Evolutionary conservation across 768 basidiomycete genomes (phyloP), one percentile per base, ranked within the genome.

Genomic region (Leccinum olivaceopallidum): DNA sequence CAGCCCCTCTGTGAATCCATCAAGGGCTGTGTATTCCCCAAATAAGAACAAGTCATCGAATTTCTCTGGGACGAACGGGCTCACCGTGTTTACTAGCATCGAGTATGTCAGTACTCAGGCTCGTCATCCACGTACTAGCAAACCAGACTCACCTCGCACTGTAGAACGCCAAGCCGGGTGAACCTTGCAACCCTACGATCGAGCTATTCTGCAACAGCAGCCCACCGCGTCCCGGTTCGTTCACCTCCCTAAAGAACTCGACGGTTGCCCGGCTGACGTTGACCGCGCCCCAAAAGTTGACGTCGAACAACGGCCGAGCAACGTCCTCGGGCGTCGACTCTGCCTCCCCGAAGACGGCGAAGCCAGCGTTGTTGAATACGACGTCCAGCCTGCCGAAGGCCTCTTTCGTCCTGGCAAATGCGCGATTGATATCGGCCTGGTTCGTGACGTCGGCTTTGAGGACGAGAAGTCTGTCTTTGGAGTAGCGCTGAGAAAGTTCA

Each of bases 171-270:
- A 32, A 10, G 7, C 30, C 26, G n/a, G 51, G 9, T 32, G 3
- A 4, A 26, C 30, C 12, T 5, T 20, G 9, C 28, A 30, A 16
- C 3, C 51, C 51, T 1, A 18, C 8, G 4, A 32, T 52, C 18
- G 51, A 32, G 30, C 51, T 52, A 20, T 52, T 52, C 22, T 52
- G 51, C 51, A 32, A 32, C 22, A 52, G 8, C 18, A 52, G 5
- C 6, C 30, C 79, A 1, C 76, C 77, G 10, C 58, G 57, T 6
- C 64, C 62, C 2, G 76, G 76, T 47, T 64, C 70, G 58, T 78
- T 78, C 24, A 66, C 69, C 37, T 76, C 70, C 6, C 76, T 66
- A 57, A 80, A 76, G 55, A 70, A 69, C 42, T 58, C 39, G 47
- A 76, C 48, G 6, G 69, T 64, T n/a, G 70, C 65, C 42, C 49